Conservation (phyloP, 208 protist genomes). For the Leishmania major region DNA sequence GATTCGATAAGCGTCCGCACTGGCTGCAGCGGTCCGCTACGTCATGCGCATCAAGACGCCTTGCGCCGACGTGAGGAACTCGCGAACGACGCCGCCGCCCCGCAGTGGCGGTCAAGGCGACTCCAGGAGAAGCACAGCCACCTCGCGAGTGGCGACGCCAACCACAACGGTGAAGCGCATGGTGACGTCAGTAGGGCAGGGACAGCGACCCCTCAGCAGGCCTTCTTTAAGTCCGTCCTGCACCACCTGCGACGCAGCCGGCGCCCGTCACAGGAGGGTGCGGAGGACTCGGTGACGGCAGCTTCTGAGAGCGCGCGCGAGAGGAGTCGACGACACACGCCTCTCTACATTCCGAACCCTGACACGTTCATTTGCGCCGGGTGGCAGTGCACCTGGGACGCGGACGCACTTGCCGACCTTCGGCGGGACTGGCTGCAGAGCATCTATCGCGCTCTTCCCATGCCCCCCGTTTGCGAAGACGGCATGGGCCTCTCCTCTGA, state of each 20-base stretch:
- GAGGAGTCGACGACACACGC: background rate
- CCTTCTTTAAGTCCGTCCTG: slow-evolving; percentile 18
- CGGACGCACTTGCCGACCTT: slow-evolving; percentile 58
- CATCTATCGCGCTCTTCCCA: slow-evolving; percentile 36
- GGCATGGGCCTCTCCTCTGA: slow-evolving; percentile 7
- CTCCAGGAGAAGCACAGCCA: slow-evolving; percentile 20
- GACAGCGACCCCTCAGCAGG: background rate
- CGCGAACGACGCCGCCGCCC: background rate
- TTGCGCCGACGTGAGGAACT: slow-evolving; percentile 12
- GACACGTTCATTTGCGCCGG: slow-evolving; percentile 65
- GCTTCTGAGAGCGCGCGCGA: background rate
- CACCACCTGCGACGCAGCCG: slow-evolving; percentile 3
- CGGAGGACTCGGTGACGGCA: background rate
- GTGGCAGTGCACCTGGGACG: slow-evolving; percentile 51
- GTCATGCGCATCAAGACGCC: slow-evolving; percentile 13
- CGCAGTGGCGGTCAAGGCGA: slow-evolving; percentile 36
- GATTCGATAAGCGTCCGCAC: slow-evolving; percentile 17
- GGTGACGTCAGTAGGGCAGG: background rate
- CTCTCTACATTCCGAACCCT: slow-evolving; percentile 73
- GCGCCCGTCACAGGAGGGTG: background rate
- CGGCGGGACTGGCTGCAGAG: slow-evolving; percentile 49
- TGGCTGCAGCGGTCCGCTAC: slow-evolving; percentile 2
- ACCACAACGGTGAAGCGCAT: background rate
- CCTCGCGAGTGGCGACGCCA: background rate
- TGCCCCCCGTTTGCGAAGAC: slow-evolving; percentile 12